phyloP scores from a whole-genome alignment of 2,329 filamentous ascomycete genomes.

The Colletotrichum salicis region DNA sequence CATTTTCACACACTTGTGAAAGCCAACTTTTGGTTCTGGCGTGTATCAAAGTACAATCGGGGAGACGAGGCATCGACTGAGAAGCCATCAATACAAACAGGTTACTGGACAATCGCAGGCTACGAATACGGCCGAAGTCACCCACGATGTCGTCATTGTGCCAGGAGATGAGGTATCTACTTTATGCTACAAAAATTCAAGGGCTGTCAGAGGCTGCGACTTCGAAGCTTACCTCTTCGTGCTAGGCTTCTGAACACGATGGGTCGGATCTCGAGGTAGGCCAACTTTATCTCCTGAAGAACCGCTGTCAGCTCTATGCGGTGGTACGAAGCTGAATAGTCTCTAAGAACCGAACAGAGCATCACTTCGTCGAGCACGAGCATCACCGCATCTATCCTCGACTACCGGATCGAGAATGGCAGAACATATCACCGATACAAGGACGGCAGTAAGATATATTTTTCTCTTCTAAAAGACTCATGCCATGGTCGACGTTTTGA shows the following conservation, averaged over 20 bases:
- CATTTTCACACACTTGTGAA: no score
- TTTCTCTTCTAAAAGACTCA: not conserved
- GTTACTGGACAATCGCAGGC: no score
- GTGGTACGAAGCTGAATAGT: no score
- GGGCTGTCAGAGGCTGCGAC: no score
- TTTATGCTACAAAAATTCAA: no score
- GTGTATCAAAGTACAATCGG: no score
- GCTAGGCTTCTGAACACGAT: not conserved
- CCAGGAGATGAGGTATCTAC: not conserved
- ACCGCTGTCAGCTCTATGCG: no score
- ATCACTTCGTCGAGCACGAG: conserved; percentile 40
- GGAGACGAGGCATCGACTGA: no score
- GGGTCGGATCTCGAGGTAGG: not conserved
- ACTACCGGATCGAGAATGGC: conserved; percentile 26
- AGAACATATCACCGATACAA: conserved; percentile 38
- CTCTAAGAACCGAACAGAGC: not conserved
- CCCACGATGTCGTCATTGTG: not conserved
- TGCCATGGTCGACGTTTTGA: not conserved
- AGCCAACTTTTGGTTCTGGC: no score
- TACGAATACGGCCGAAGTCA: not conserved
- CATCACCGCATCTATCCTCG: conserved; percentile 44
- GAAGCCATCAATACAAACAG: no score
- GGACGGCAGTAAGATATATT: conserved; percentile 11
- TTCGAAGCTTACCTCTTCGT: not conserved
- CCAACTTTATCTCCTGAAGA: not conserved